Evolutionary conservation across 2,329 filamentous ascomycete genomes (phyloP), one percentile per base, ranked within the genome.

Genomic region (Pseudogymnoascus sp.): DNA sequence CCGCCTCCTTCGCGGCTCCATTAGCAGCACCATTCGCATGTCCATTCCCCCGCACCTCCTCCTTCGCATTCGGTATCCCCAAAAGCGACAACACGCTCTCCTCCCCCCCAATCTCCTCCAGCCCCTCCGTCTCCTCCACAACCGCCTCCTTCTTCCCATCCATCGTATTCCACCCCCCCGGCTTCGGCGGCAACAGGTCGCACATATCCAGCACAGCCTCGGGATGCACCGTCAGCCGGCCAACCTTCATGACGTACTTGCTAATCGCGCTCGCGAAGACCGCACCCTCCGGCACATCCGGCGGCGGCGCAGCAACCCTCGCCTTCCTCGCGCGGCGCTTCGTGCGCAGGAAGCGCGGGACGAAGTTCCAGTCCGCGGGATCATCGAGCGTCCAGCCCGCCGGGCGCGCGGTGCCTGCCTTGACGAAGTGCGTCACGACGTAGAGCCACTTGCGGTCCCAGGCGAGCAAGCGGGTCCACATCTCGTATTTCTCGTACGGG

Each of bases 371-470:
- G 3, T 42, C 47, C 13, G 19, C n/a, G n/a, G 36, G n/a, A 11
- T 61, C 26, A 44, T 42, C 26, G 5, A 74, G 62, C 6, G 73
- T 70, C 64, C 72, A 87, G 10, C 76, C 75, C 1, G 78, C 78
- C 0, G 86, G 85, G 68, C 75, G 77, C 8, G 84, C 84, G 40
- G 81, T 78, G 61, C 83, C 85, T 70, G 80, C 80, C 74, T 84
- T 83, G 6, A 93, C 82, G 68, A 90, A 93, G 72, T 90, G 88
- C 21, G 86, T 90, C 35, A 91, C 78, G 40, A 92, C 81, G 74
- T 90, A 92, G 65, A 92, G 71, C 90, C 90, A 93, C 76, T 93
- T 93, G 69, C 86, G 81, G 75, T 93, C 90, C 90, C 90, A 93
- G 65, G 79, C 77, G 19, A 92, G 79, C 13, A 93, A 73, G 44